A percentile compares a stretch with the other conserved stretches of the same genome.
Conservation (phyloP, 768 basidiomycete species). For the Termitomyces sp. region DNA sequence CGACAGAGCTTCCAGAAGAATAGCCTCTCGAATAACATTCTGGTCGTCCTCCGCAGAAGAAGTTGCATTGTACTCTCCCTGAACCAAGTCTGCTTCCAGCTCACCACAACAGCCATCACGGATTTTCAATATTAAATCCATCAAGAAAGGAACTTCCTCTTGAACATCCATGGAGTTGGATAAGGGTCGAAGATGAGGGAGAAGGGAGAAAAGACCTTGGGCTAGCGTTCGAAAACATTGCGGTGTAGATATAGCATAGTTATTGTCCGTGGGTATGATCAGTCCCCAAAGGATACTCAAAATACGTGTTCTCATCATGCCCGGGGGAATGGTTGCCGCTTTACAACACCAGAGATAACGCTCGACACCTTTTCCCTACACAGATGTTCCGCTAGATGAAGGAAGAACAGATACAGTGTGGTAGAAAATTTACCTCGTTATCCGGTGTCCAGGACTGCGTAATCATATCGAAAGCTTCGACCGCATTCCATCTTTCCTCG, state of each 20-base stretch:
- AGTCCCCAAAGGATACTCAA: conserved; percentile 46
- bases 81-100: conserved; percentile 40
- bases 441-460: conserved; percentile 52
- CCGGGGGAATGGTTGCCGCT: conserved; percentile 44
- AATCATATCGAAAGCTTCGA: conserved; percentile 60
- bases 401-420: not conserved
- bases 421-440: conserved; percentile 47
- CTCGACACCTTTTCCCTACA: conserved; percentile 44
- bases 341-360: conserved; percentile 72
- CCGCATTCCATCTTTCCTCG: conserved; percentile 50
- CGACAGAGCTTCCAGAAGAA: conserved; percentile 46
- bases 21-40: conserved; percentile 27
- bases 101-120: conserved; percentile 44
- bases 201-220: conserved; percentile 48
- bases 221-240: conserved; percentile 48
- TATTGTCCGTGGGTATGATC: conserved; percentile 39
- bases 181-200: conserved; percentile 33
- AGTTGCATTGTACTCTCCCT: conserved; percentile 46
- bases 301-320: conserved; percentile 44
- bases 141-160: conserved; percentile 32
- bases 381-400: not conserved
- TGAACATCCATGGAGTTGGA: conserved; percentile 13
- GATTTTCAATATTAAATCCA: conserved; percentile 43
- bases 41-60: conserved; percentile 33
- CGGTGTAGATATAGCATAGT: conserved; percentile 38